Evolutionary conservation across 2,329 filamentous ascomycete genomes (phyloP).

Genomic region (Fusarium kyushuense): DNA sequence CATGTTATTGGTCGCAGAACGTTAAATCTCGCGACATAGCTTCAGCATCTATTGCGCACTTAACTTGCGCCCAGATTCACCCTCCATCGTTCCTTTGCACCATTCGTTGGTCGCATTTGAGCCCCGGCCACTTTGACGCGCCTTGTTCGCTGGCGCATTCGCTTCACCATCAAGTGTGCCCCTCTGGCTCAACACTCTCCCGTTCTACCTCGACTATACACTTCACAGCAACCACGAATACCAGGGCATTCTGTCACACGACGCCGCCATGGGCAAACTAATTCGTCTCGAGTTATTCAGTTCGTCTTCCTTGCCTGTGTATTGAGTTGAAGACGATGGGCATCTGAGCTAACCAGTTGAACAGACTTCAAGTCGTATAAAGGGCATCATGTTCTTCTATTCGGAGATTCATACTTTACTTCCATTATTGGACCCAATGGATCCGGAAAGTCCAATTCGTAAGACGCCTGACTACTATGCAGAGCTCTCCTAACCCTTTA

Average conservation of each 20-base stretch:
- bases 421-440: slow-evolving; percentile 99
- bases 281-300: slow-evolving; percentile 94
- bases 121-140: slow-evolving; percentile 43
- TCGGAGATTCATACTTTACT: slow-evolving; percentile 98
- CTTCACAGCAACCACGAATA: slow-evolving; percentile 11
- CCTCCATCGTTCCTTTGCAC: slow-evolving; percentile 22
- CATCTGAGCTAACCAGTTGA: slow-evolving; percentile 32
- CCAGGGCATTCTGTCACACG: slow-evolving; percentile 31
- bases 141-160: slow-evolving; percentile 36
- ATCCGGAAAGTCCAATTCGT: slow-evolving; percentile 99
- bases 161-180: slow-evolving; percentile 35
- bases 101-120: slow-evolving; percentile 36
- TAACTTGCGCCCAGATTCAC: background rate
- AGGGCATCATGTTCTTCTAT: slow-evolving; percentile 91
- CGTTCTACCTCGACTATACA: slow-evolving; percentile 17
- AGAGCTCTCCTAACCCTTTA: slow-evolving; percentile 13
- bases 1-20: slow-evolving; percentile 8
- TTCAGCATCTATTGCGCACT: slow-evolving; percentile 12
- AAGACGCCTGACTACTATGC: slow-evolving; percentile 52
- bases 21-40: slow-evolving; percentile 19
- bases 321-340: slow-evolving; percentile 1
- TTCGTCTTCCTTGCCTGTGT: slow-evolving; percentile 58
- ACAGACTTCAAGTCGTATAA: slow-evolving; percentile 99
- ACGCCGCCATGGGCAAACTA: slow-evolving; percentile 88
- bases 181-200: slow-evolving; percentile 30